Percentiles rank a stretch among this genome's conserved stretches.
Conservation (phyloP, 345 rosid species). For the Anacardium occidentale region DNA sequence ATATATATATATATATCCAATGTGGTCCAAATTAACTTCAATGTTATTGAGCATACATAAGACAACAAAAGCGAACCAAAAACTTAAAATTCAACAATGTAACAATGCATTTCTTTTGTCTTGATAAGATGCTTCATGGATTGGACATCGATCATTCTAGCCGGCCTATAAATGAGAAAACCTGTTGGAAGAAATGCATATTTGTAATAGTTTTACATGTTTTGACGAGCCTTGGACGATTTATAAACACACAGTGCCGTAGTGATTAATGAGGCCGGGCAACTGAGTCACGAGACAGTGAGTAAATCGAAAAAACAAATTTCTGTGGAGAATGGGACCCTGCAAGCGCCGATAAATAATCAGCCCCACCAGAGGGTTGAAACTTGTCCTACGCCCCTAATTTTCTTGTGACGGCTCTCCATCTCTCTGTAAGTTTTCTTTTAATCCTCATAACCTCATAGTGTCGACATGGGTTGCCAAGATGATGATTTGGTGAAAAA, state of each 20-base stretch:
- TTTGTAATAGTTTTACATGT: background rate
- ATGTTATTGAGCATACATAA: too few species aligned
- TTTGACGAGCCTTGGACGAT: background rate
- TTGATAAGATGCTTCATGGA: background rate
- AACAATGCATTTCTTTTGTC: slow-evolving; percentile 10
- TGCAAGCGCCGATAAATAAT: slow-evolving; percentile 35
- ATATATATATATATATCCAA: too few species aligned
- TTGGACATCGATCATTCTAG: background rate
- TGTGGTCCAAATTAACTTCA: too few species aligned
- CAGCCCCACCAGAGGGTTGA: slow-evolving; percentile 23
- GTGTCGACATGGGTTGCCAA: slow-evolving; percentile 87
- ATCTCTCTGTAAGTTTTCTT: background rate
- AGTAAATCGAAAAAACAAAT: too few species aligned
- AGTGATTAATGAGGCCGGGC: too few species aligned
- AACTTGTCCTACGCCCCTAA: slow-evolving; percentile 14
- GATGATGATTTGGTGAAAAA: slow-evolving; percentile 53
- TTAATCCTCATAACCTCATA: slow-evolving; percentile 27
- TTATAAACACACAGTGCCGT: background rate
- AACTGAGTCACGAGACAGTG: background rate
- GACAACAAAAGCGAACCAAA: background rate
- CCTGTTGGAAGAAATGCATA: background rate
- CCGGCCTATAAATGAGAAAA: background rate
- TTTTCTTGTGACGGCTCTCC: background rate
- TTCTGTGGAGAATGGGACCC: slow-evolving; percentile 25
- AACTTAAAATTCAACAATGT: background rate